Conservation (phyloP, 208 protist genomes). For the Leishmania gerbilli region DNA sequence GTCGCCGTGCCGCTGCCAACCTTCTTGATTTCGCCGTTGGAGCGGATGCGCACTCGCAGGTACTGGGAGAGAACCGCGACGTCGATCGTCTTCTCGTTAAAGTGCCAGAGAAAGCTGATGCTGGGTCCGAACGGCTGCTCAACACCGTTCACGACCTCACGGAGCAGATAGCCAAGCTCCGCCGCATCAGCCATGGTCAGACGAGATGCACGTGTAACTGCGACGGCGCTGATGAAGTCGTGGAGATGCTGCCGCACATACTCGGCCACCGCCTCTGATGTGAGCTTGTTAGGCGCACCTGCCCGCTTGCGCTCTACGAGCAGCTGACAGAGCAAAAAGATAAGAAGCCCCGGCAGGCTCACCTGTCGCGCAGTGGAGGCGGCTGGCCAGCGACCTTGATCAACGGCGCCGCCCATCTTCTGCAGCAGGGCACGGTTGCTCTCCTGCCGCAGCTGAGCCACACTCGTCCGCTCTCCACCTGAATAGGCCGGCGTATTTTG, state of each 20-base stretch:
- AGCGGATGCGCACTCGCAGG: conserved; percentile 81
- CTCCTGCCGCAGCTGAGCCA: conserved; percentile 83
- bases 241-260: conserved; percentile 81
- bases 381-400: conserved; percentile 70
- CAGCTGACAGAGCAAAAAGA: conserved; percentile 86
- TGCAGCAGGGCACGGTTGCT: conserved; percentile 73
- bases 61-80: conserved; percentile 87
- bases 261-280: conserved; percentile 53
- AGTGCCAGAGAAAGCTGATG: conserved; percentile 80
- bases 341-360: conserved; percentile 74
- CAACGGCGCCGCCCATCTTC: conserved; percentile 85
- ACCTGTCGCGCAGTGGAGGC: conserved; percentile 74
- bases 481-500: conserved; percentile 58
- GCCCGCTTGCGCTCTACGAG: conserved; percentile 73
- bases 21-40: conserved; percentile 55
- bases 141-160: conserved; percentile 84
- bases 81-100: conserved; percentile 83
- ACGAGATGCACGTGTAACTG: conserved; percentile 63
- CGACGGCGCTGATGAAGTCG: conserved; percentile 84
- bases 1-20: conserved; percentile 1
- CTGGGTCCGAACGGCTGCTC: conserved; percentile 89
- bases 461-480: conserved; percentile 46
- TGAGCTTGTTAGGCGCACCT: conserved; percentile 38
- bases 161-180: conserved; percentile 82
- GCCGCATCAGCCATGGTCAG: conserved; percentile 75